Evolutionary conservation across 106 monocot species (phyloP).

Genomic region (Acorus gramineus): DNA sequence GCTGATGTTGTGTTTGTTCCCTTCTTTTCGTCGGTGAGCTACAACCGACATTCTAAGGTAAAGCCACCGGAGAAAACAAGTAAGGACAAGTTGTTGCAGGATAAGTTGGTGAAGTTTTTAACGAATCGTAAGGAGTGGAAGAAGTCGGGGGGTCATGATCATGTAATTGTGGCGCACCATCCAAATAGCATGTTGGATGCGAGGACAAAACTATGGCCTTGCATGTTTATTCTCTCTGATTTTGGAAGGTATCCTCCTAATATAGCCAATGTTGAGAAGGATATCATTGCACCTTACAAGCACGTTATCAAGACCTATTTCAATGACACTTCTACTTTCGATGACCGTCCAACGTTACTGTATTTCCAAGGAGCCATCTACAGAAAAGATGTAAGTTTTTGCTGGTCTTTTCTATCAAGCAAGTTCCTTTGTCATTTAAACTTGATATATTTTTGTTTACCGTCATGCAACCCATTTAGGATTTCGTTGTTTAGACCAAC

Average conservation of each 20-base stretch:
- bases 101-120: constrained; percentile 56
- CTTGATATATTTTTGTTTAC: too few relatives aligned
- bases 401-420: too few relatives aligned
- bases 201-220: constrained; percentile 27
- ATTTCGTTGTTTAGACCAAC: too few relatives aligned
- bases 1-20: constrained; percentile 86
- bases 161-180: constrained; percentile 78
- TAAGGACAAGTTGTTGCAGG: constrained; percentile 42
- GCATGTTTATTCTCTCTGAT: constrained; percentile 64
- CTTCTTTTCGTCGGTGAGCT: constrained; percentile 89
- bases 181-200: constrained; percentile 73
- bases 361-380: constrained; percentile 28
- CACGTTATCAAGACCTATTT: constrained; percentile 36
- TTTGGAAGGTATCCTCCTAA: constrained; percentile 66
- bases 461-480: too few relatives aligned
- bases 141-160: constrained; percentile 51
- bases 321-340: constrained; percentile 40
- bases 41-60: constrained; percentile 70
- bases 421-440: too few relatives aligned
- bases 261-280: constrained; percentile 64
- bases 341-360: constrained; percentile 24
- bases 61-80: constrained; percentile 35
- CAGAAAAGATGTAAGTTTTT: constrained; percentile 63
- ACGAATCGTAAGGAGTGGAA: constrained; percentile 46
- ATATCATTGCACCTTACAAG: constrained; percentile 53